A percentile compares a stretch with the other conserved stretches of the same genome.
Conservation (phyloP, 768 basidiomycete genomes). For the Lyophyllum shimeji region DNA sequence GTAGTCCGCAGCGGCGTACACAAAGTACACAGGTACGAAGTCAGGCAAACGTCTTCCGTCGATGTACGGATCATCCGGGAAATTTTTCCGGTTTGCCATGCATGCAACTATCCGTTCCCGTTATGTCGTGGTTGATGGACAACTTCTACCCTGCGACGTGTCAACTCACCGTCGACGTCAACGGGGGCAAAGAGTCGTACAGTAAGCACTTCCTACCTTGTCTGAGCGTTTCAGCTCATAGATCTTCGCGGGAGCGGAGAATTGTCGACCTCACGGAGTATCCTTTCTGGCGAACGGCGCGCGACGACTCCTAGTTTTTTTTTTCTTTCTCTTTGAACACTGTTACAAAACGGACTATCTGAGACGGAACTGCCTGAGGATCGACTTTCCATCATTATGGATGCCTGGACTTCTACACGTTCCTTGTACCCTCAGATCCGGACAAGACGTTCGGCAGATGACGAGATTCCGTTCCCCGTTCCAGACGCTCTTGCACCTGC, state of each 20-base stretch:
- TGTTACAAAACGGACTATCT: not conserved
- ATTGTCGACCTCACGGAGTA: not conserved
- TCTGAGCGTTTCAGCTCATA: too few species aligned
- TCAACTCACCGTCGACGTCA: slow-evolving; percentile 6
- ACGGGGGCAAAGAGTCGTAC: not conserved
- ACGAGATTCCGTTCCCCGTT: slow-evolving; percentile 11
- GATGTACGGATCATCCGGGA: slow-evolving; percentile 14
- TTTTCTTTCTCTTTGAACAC: not conserved
- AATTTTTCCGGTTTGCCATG: slow-evolving; percentile 4
- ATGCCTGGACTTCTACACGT: not conserved
- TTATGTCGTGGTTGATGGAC: slow-evolving; percentile 7
- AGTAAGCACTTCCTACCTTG: not conserved
- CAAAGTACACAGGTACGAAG: not conserved
- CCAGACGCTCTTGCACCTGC: slow-evolving; percentile 9
- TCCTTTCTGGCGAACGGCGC: not conserved
- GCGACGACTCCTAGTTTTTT: too few species aligned
- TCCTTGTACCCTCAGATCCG: slow-evolving; percentile 8
- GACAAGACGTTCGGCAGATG: slow-evolving; percentile 15
- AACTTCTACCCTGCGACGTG: slow-evolving; percentile 14
- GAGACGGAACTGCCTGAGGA: not conserved
- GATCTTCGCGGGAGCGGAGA: not conserved
- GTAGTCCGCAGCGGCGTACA: slow-evolving; percentile 3
- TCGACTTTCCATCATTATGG: not conserved
- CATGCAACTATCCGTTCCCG: slow-evolving; percentile 6
- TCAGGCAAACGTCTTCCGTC: slow-evolving; percentile 3